phyloP scores from a whole-genome alignment of 2,329 filamentous ascomycete species.

The Neonectria coccinea region DNA sequence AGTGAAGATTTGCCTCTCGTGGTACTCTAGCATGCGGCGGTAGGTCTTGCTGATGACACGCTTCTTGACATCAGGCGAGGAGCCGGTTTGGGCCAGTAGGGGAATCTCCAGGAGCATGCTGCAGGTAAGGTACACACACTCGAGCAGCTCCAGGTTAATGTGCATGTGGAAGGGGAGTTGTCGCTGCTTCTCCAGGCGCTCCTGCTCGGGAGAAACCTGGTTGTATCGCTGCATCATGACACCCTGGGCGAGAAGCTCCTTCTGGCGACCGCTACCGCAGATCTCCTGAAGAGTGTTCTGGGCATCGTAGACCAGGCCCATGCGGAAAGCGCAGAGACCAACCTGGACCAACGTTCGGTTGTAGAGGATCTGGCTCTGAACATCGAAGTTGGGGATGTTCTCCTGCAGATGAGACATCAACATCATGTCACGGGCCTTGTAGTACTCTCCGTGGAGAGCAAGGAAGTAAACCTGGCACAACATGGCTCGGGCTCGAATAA shows the following conservation, averaged over 20 bases:
- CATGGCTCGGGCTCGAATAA: constrained; percentile 96
- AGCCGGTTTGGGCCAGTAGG: constrained; percentile 94
- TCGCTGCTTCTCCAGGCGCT: constrained; percentile 95
- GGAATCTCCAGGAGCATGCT: constrained; percentile 99
- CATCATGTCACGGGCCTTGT: constrained; percentile 98
- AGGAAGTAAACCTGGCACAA: constrained; percentile 99
- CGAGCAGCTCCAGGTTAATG: constrained; percentile 98
- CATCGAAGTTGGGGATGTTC: constrained; percentile 95
- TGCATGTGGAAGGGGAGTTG: constrained; percentile 99
- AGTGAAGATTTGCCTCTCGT: constrained; percentile 99
- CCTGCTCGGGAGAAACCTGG: constrained; percentile 96
- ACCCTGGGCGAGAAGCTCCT: constrained; percentile 96
- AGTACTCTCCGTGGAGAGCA: constrained; percentile 97
- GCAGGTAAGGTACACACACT: constrained; percentile 98
- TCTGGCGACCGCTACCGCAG: constrained; percentile 95
- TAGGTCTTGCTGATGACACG: constrained; percentile 99
- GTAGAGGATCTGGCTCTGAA: constrained; percentile 97
- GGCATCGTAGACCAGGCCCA: constrained; percentile 95
- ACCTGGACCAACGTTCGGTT: constrained; percentile 98
- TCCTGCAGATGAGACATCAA: constrained; percentile 99
- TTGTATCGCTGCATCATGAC: constrained; percentile 98
- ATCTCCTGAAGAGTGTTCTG: constrained; percentile 99
- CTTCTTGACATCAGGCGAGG: constrained; percentile 96
- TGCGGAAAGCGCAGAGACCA: constrained; percentile 97
- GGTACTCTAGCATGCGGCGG: constrained; percentile 98